phyloP scores from a whole-genome alignment of 2,329 filamentous ascomycete species.

The Epichloe aotearoae region DNA sequence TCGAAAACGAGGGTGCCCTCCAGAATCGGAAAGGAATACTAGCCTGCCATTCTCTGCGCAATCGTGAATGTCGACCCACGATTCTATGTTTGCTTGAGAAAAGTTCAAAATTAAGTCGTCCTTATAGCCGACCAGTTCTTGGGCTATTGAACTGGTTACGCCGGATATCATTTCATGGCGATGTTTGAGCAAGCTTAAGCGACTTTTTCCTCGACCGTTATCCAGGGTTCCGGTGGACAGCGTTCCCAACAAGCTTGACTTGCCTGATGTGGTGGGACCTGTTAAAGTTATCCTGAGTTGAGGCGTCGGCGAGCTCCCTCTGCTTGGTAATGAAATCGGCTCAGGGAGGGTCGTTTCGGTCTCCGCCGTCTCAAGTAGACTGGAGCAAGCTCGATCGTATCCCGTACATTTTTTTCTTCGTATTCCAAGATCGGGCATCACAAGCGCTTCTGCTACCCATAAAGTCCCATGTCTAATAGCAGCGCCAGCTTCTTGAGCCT shows the following conservation, averaged over 20 bases:
- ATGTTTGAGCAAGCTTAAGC: slow-evolving; percentile 80
- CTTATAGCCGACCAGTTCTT: slow-evolving; percentile 82
- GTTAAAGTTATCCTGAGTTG: slow-evolving; percentile 80
- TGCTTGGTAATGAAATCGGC: slow-evolving; percentile 18
- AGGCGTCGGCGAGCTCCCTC: slow-evolving; percentile 43
- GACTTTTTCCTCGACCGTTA: slow-evolving; percentile 82
- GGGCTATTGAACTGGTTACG: slow-evolving; percentile 85
- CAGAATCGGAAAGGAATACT: slow-evolving; percentile 83
- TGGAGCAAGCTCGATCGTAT: not conserved
- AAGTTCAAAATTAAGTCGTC: slow-evolving; percentile 60
- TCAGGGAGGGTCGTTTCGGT: slow-evolving; percentile 1
- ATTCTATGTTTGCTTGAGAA: slow-evolving; percentile 70
- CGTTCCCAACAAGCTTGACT: slow-evolving; percentile 81
- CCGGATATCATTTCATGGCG: slow-evolving; percentile 86
- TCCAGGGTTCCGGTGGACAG: slow-evolving; percentile 79
- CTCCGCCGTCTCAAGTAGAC: not conserved
- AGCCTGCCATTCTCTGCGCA: slow-evolving; percentile 60
- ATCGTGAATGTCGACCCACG: slow-evolving; percentile 90
- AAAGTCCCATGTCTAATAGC: slow-evolving; percentile 38
- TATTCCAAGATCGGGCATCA: slow-evolving; percentile 56
- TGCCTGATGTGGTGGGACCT: slow-evolving; percentile 81
- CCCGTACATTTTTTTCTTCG: slow-evolving; percentile 1
- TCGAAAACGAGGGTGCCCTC: slow-evolving; percentile 78
- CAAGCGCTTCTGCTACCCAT: slow-evolving; percentile 80
- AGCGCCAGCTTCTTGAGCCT: slow-evolving; percentile 11